Evolutionary conservation across 2,329 filamentous ascomycete species (phyloP), one percentile per base, ranked within the genome.

Genomic region (Aotearoamyces nothofagi): DNA sequence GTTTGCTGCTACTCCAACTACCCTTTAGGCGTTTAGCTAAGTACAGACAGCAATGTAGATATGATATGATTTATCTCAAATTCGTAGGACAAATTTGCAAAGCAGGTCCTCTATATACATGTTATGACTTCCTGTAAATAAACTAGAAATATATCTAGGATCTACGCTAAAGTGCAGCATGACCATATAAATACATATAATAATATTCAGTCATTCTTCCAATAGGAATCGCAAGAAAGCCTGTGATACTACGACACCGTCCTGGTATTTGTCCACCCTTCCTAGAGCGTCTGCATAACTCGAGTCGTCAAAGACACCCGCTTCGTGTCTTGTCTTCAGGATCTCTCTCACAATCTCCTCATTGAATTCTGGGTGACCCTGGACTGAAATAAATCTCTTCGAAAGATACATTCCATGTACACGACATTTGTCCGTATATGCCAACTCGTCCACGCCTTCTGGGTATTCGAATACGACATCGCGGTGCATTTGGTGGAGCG

Each of bases 341-440:
- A 92, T 54, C 49, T 82, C 75, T 11, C 56, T 58, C 42, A 84
- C 68, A 39, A 92, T 84, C 10, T 71, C 64, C 34, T 63, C 61
- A 4, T 64, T 78, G 49, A 87, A 90, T 51, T 93, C 84, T 1
- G 83, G 84, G 51, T 92, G 83, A 5, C 82, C 83, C 56, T 93
- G 83, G 2, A 92, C 69, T 0, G 80, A 75, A 35, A 92, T 74
- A 35, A 80, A 58, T 19, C 64, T 63, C 23, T 63, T 58, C 6
- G 73, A 67, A 12, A 62, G 53, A 47, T 90, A 79, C 67, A 92
- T 82, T 36, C 74, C 78, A 51, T 92, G 83, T n/a, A 83, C 72
- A 7, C 62, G 55, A 55, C 83, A 92, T 25, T 61, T 54, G 3
- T 64, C 61, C 2, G 78, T 78, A 22, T 61, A 64, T 2, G 71